Evolutionary conservation across 192 early-diverging fungal genomes (phyloP).

Genomic region (Backusella liffmaniae): DNA sequence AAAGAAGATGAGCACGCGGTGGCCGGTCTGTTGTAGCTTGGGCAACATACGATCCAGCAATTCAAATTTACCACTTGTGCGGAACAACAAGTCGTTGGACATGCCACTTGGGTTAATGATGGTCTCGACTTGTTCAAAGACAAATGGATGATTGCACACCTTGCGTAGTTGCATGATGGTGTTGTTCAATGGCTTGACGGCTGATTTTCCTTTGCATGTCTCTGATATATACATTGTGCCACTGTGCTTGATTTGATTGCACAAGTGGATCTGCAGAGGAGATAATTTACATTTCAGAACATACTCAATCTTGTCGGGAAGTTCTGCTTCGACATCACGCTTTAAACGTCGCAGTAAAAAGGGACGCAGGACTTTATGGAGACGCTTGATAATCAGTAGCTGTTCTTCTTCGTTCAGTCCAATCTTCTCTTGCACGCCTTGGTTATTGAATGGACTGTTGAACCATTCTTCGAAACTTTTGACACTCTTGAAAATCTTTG

Average conservation of each 20-base stretch:
- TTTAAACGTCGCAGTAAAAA: conserved; percentile 96
- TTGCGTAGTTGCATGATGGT: conserved; percentile 98
- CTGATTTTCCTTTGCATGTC: conserved; percentile 62
- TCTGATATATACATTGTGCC: conserved; percentile 69
- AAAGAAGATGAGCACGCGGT: conserved; percentile 82
- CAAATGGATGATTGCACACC: conserved; percentile 98
- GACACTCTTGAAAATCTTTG: conserved; percentile 94
- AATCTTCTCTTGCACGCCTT: conserved; percentile 82
- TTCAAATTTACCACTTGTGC: conserved; percentile 95
- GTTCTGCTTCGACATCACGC: conserved; percentile 97
- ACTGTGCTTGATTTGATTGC: conserved; percentile 83
- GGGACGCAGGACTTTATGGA: conserved; percentile 96
- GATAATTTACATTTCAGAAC: conserved; percentile 93
- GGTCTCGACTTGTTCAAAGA: conserved; percentile 90
- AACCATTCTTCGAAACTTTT: conserved; percentile 99
- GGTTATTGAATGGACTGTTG: conserved; percentile 89
- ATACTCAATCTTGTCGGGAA: conserved; percentile 96
- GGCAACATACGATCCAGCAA: conserved; percentile 91
- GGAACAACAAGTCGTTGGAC: conserved; percentile 77
- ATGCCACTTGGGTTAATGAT: conserved; percentile 69
- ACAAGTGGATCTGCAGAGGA: conserved; percentile 80
- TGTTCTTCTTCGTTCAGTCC: conserved; percentile 98
- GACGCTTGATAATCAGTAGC: conserved; percentile 92
- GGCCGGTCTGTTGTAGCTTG: conserved; percentile 79
- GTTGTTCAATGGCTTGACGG: conserved; percentile 87